phyloP scores from a whole-genome alignment of 345 rosid genomes.

The Citrus trifoliata region DNA sequence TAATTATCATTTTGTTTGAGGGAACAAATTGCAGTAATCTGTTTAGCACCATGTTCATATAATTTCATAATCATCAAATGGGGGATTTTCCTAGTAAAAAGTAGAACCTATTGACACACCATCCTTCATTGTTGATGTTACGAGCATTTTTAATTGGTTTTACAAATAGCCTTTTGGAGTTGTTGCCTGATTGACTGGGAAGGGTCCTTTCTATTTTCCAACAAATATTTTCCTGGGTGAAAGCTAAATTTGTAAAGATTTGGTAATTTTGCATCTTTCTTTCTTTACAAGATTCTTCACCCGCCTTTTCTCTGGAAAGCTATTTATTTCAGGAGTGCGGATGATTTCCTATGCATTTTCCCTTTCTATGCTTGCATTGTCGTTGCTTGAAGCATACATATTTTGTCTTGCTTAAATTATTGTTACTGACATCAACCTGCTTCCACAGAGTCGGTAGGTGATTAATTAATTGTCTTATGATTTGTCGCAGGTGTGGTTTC shows the following conservation, averaged over 20 bases:
- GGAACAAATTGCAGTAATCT: neutral
- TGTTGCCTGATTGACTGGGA: neutral
- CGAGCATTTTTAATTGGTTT: neutral
- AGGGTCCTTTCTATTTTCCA: neutral
- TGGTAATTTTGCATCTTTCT: neutral
- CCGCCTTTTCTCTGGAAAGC: neutral
- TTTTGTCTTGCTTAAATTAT: neutral
- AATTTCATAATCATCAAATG: neutral
- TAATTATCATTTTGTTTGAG: neutral
- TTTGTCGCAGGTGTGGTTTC: slow-evolving; percentile 36
- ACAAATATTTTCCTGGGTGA: neutral
- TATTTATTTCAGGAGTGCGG: neutral
- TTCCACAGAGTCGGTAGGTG: neutral
- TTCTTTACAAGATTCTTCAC: neutral
- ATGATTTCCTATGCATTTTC: neutral
- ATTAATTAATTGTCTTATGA: neutral
- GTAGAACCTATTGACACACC: neutral
- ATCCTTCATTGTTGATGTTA: neutral
- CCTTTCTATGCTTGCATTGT: neutral
- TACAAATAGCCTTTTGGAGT: neutral
- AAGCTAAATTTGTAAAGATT: neutral
- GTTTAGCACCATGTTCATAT: neutral
- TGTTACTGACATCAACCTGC: neutral
- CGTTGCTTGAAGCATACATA: neutral
- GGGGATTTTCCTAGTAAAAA: neutral